Evolutionary conservation across 2,329 filamentous ascomycete species (phyloP).

Genomic region (Diaporthe citrichinensis): DNA sequence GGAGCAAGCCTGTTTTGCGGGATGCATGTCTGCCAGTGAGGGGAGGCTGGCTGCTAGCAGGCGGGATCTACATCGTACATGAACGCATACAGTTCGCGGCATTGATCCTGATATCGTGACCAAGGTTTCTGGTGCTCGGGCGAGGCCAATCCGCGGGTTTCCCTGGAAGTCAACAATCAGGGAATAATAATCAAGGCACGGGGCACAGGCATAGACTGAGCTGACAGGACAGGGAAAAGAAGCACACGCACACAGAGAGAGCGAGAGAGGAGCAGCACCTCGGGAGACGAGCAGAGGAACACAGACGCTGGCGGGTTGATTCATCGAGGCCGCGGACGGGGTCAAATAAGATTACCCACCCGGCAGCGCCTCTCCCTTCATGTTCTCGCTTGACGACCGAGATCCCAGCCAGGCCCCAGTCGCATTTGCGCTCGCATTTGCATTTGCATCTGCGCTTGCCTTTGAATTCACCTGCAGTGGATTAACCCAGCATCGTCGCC

Average conservation of each 20-base stretch:
- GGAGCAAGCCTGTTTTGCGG: background rate
- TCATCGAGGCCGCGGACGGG: constrained; percentile 34
- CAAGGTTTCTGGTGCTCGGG: constrained; percentile 25
- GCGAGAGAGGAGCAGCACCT: background rate
- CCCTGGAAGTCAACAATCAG: constrained; percentile 22
- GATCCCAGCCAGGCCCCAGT: constrained; percentile 33
- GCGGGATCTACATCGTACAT: constrained; percentile 30
- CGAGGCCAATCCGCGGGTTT: constrained; percentile 17
- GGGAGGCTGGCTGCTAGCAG: constrained; percentile 12
- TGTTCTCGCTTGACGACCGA: constrained; percentile 31
- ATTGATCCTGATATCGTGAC: constrained; percentile 19
- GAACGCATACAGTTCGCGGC: constrained; percentile 29
- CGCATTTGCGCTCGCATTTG: constrained; percentile 24
- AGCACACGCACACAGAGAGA: no score
- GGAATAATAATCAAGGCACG: constrained; percentile 22
- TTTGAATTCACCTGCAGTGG: constrained; percentile 18
- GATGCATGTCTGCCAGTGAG: background rate
- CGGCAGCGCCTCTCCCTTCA: constrained; percentile 30
- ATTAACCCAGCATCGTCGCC: constrained; percentile 13
- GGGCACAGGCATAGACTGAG: constrained; percentile 1
- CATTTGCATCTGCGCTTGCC: constrained; percentile 5
- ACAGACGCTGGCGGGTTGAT: constrained; percentile 32
- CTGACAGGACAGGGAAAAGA: background rate
- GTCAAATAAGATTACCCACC: constrained; percentile 33
- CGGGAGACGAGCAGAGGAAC: constrained; percentile 19